A percentile compares a stretch with the other conserved stretches of the same genome.
phyloP scores from a whole-genome alignment of 352 stramenopile species.

The Halophytophthora batemanensis region DNA sequence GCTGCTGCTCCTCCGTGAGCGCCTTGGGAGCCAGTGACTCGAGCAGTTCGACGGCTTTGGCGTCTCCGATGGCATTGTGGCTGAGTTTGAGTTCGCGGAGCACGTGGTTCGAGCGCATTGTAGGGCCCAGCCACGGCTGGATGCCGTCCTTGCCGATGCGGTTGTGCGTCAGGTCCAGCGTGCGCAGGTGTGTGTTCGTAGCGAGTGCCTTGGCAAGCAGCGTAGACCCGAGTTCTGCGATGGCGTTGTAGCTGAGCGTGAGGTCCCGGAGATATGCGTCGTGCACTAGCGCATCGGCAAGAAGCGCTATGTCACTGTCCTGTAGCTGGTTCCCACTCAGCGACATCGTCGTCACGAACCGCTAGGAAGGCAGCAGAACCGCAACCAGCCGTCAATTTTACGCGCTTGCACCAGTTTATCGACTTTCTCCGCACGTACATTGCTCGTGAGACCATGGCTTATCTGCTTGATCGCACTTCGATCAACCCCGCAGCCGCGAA shows the following conservation, averaged over 20 bases:
- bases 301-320: constrained; percentile 45
- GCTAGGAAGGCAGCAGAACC: too few species aligned
- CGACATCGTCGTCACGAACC: constrained; percentile 52
- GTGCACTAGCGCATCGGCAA: constrained; percentile 51
- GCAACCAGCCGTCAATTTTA: too few species aligned
- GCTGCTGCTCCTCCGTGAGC: constrained; percentile 41
- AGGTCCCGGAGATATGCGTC: constrained; percentile 52
- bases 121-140: constrained; percentile 55
- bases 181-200: constrained; percentile 34
- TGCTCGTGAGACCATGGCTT: constrained; percentile 37
- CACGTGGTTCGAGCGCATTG: constrained; percentile 42
- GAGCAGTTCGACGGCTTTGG: constrained; percentile 50
- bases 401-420: too few species aligned
- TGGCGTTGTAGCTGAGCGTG: constrained; percentile 71
- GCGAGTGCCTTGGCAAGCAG: constrained; percentile 47
- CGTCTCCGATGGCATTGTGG: constrained; percentile 64
- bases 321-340: constrained; percentile 67
- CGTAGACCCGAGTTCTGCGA: constrained; percentile 46
- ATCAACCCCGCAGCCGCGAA: constrained; percentile 55
- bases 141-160: constrained; percentile 56
- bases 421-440: constrained; percentile 60
- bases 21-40: constrained; percentile 38
- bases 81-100: constrained; percentile 60
- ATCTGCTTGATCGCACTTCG: constrained; percentile 39
- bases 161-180: constrained; percentile 71